phyloP scores from a whole-genome alignment of 257 asterid species.

The Solanum boliviense region DNA sequence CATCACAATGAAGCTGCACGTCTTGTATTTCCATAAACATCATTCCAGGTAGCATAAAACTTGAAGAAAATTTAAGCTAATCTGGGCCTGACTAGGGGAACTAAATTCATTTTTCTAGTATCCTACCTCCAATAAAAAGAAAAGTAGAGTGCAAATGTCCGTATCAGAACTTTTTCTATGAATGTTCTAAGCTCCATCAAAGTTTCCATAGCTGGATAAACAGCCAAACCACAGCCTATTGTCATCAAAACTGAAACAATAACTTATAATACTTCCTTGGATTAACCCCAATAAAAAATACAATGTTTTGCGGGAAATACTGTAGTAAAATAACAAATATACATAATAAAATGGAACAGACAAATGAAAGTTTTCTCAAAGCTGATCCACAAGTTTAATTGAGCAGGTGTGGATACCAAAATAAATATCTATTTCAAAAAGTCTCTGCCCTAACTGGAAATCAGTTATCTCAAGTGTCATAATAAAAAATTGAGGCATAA shows the following conservation, averaged over 20 bases:
- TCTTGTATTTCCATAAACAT: not conserved
- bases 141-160: not conserved
- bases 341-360: not conserved
- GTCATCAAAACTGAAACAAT: not conserved
- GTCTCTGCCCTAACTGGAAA: not conserved
- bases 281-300: not conserved
- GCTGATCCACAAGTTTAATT: not conserved
- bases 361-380: not conserved
- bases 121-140: not conserved
- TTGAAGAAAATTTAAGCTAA: not conserved
- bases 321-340: not conserved
- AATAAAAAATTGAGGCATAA: not conserved
- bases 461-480: not conserved
- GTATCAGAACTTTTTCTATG: not conserved
- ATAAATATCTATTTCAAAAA: not conserved
- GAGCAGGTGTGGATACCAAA: not conserved
- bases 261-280: not conserved
- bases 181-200: not conserved
- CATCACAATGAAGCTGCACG: not conserved
- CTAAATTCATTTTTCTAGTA: not conserved
- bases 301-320: not conserved
- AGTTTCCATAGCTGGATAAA: not conserved
- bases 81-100: not conserved
- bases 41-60: not conserved
- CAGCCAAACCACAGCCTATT: not conserved